These are phyloP conservation scores for Dipteronia dyeriana DNA, from an alignment of 345 rosid genomes.

Conservation along the genomic window DNA sequence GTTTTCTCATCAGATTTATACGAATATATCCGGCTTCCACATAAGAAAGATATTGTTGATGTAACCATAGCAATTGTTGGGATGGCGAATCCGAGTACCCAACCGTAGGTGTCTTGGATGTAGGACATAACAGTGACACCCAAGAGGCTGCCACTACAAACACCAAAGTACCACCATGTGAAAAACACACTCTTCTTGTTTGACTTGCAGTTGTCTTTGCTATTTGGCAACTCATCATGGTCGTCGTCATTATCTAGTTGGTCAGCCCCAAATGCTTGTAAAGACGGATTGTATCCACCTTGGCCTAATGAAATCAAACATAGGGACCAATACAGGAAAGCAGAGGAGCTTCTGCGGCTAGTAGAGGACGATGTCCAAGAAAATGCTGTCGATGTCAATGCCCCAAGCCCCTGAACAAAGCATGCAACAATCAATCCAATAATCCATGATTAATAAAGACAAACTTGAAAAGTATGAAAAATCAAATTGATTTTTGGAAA, in stretches of 20 bases:
- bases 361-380: slow-evolving; percentile 48
- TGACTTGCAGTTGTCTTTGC: slow-evolving; percentile 40
- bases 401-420: slow-evolving; percentile 65
- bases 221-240: slow-evolving; percentile 27
- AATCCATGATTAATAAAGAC: no score
- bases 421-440: neutral
- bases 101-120: slow-evolving; percentile 85
- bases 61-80: slow-evolving; percentile 72
- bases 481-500: neutral
- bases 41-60: slow-evolving; percentile 50
- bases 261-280: slow-evolving; percentile 95
- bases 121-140: slow-evolving; percentile 87
- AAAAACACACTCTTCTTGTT: slow-evolving; percentile 61
- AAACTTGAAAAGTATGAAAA: neutral
- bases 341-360: slow-evolving; percentile 36
- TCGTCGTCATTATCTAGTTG: slow-evolving; percentile 62
- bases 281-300: slow-evolving; percentile 83
- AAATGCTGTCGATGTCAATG: slow-evolving; percentile 76
- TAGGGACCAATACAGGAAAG: slow-evolving; percentile 72
- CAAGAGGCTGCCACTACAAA: slow-evolving; percentile 81
- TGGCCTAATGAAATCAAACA: slow-evolving; percentile 76
- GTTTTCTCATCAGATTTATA: slow-evolving; percentile 31
- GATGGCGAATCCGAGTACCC: slow-evolving; percentile 89
- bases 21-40: slow-evolving; percentile 57
- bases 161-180: slow-evolving; percentile 95